Percentiles rank a stretch among this genome's conserved stretches.
phyloP scores from a whole-genome alignment of 768 basidiomycete genomes.

The Trametes gibbosa region DNA sequence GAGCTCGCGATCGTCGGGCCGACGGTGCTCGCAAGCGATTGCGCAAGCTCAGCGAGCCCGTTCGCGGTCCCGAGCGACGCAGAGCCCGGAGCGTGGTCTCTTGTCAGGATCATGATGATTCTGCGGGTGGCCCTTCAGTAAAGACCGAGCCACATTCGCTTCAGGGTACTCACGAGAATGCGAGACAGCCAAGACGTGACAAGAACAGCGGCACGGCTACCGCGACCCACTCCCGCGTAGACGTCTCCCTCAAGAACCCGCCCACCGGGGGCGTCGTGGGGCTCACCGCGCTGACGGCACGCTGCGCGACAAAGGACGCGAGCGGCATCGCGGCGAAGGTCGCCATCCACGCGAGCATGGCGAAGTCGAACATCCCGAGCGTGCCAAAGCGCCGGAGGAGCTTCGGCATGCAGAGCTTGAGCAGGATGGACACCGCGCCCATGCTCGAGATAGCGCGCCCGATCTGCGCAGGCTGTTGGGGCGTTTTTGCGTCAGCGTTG shows the following conservation, averaged over 20 bases:
- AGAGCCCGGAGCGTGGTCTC: constrained; percentile 27
- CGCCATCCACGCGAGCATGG: constrained; percentile 52
- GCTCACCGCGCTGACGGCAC: constrained; percentile 29
- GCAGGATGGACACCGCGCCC: constrained; percentile 47
- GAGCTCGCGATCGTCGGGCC: constrained; percentile 30
- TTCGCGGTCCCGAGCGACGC: constrained; percentile 31
- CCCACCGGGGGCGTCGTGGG: constrained; percentile 21
- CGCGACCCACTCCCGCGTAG: constrained; percentile 47
- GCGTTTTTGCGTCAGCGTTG: background rate
- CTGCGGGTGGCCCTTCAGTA: constrained; percentile 12
- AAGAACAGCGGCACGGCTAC: constrained; percentile 45
- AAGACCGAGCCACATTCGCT: background rate
- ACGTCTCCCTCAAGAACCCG: constrained; percentile 10
- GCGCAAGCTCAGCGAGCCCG: constrained; percentile 34
- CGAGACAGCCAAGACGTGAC: constrained; percentile 45
- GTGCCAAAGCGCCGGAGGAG: constrained; percentile 49
- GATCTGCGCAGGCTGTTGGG: constrained; percentile 49
- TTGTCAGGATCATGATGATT: constrained; percentile 33
- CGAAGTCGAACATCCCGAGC: constrained; percentile 48
- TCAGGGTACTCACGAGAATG: constrained; percentile 48
- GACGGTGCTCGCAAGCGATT: constrained; percentile 27
- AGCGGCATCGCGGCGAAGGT: constrained; percentile 49
- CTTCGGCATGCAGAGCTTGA: constrained; percentile 54
- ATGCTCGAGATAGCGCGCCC: constrained; percentile 55
- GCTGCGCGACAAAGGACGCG: constrained; percentile 46